Conservation (phyloP, 2,329 filamentous ascomycete genomes). For the Phoma sp. region DNA sequence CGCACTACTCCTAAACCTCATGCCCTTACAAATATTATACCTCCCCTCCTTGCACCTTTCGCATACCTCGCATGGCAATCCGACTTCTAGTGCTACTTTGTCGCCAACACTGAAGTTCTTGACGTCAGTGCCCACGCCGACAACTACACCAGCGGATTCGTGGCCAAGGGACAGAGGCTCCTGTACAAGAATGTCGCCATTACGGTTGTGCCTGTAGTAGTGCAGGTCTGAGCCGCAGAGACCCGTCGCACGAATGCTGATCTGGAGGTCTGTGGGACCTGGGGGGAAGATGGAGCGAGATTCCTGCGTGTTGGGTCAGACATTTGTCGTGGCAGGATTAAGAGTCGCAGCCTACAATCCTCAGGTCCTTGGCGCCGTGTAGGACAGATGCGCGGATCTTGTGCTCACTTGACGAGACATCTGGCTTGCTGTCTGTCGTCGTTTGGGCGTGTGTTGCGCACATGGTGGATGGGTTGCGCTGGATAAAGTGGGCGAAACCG, state of each 20-base stretch:
- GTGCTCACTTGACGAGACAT: conserved; percentile 33
- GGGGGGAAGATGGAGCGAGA: conserved; percentile 57
- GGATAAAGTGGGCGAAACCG: neutral
- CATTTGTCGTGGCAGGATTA: neutral
- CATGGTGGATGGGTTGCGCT: neutral
- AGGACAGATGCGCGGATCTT: conserved; percentile 61
- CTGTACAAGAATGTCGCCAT: conserved; percentile 83
- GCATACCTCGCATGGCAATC: conserved; percentile 76
- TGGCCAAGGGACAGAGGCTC: conserved; percentile 82
- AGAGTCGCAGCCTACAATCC: conserved; percentile 55
- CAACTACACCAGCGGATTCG: conserved; percentile 79
- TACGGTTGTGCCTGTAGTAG: conserved; percentile 87
- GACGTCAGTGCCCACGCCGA: conserved; percentile 70
- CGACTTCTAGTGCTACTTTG: conserved; percentile 90
- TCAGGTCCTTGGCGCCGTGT: conserved; percentile 66
- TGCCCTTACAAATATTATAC: conserved; percentile 67
- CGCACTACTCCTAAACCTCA: conserved; percentile 65
- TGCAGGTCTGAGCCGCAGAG: conserved; percentile 77
- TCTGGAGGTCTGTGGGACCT: conserved; percentile 63
- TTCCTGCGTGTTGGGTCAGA: conserved; percentile 56
- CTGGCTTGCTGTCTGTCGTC: conserved; percentile 23
- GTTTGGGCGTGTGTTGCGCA: conserved; percentile 21
- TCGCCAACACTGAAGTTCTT: conserved; percentile 73
- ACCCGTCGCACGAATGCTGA: conserved; percentile 69
- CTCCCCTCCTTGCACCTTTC: conserved; percentile 61